Percentiles rank a stretch among this genome's conserved stretches.
These are phyloP conservation scores for Trichoderma erinaceum DNA, from an alignment of 495 filamentous ascomycete species.

Conservation along the genomic window DNA sequence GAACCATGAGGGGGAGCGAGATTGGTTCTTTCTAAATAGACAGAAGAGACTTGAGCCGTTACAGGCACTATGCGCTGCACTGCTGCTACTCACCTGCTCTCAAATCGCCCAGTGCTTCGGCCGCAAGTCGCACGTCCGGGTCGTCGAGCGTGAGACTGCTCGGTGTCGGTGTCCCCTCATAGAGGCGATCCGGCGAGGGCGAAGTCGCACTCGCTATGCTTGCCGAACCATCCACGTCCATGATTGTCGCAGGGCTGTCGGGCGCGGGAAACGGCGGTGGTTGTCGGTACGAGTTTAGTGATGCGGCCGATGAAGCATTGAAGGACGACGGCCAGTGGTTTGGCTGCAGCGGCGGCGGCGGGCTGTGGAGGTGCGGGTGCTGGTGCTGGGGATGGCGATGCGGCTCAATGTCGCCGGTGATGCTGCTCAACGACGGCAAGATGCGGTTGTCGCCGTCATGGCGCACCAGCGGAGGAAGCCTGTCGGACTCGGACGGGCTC, in stretches of 20 bases:
- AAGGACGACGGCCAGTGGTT: conserved; percentile 16
- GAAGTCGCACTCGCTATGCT: conserved; percentile 37
- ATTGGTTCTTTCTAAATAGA: conserved; percentile 1
- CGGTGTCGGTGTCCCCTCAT: conserved; percentile 32
- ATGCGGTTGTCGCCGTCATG: conserved; percentile 20
- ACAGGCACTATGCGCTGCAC: background rate
- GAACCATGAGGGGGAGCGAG: conserved; percentile 15
- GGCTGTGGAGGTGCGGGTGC: conserved; percentile 7
- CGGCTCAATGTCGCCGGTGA: conserved; percentile 29
- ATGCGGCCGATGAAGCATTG: background rate
- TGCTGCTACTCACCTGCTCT: conserved; percentile 65
- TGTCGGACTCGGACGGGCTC: conserved; percentile 12
- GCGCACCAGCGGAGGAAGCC: conserved; percentile 10
- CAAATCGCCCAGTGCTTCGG: conserved; percentile 79
- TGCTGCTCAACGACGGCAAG: conserved; percentile 37
- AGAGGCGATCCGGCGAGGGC: conserved; percentile 28
- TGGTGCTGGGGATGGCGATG: background rate
- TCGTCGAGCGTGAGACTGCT: conserved; percentile 70
- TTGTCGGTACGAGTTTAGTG: conserved; percentile 18
- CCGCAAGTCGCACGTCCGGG: conserved; percentile 70
- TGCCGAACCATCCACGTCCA: conserved; percentile 25
- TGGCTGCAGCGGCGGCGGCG: conserved; percentile 6
- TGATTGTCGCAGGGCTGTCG: conserved; percentile 20
- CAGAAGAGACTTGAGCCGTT: no score
- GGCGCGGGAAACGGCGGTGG: conserved; percentile 13